Base-by-base conservation (phyloP, 1,284 basidiomycete species). In the Sporisorium iseilematis-ciliati region DNA sequence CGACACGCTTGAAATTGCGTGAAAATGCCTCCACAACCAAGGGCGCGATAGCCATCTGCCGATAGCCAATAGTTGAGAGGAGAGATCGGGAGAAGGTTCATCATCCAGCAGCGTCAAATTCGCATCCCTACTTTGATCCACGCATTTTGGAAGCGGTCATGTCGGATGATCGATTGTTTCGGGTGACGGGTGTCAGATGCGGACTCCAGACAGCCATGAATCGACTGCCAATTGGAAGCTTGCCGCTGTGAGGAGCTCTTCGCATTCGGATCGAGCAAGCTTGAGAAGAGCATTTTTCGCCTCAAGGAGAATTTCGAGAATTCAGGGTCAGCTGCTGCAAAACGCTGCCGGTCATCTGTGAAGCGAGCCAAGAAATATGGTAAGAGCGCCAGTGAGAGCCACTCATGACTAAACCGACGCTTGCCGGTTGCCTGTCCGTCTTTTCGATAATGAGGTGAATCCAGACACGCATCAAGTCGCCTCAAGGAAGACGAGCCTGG, bases 1-100 rank as follows among this genome's bases (percentile, higher is more conserved):
- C 64, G 64, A 65, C 57, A 65, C 64, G 63, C 51, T n/a, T 8
- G 31, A 8, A 46, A 49, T 55, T 46, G 58, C 50, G 59, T 54
- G 42, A 42, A 55, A 33, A 65, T 49, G 56, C 56, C 63, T 65
- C 63, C 56, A 58, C 63, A 58, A 38, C 11, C 35, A 38, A 38
- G 29, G 26, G 18, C 51, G 51, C 33, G 35, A 52, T 20, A 35
- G 33, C 14, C 16, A 52, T 41, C 51, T 25, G 21, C 51, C 51
- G 35, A 51, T 51, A 29, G 3, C 7, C 16, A n/a, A 31, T 7
- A n/a, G n/a, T n/a, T n/a, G 10, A 26, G 26, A 31, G 10, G 7
- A 4, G 31, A 7, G 7, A 49, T 49, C 48, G 48, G 48, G 48
- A 2, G 35, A 38, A 8, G 33, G 33, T 33, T 2, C 6, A 8